Base-by-base conservation (phyloP, 2,329 filamentous ascomycete species). In the Sordariomycetes sp. region DNA sequence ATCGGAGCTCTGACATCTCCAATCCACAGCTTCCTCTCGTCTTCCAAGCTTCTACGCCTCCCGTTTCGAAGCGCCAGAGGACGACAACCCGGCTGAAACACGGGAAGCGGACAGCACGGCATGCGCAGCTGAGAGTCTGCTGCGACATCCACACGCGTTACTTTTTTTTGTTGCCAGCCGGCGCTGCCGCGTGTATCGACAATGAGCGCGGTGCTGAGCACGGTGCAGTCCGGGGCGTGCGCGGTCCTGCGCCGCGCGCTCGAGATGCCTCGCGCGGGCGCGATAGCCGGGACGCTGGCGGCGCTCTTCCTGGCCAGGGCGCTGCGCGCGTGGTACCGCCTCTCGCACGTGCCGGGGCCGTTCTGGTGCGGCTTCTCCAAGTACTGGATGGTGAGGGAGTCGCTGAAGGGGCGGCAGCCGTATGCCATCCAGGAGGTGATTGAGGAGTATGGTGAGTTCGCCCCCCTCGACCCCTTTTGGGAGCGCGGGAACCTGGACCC, bases 321-420 rank as follows among this genome's bases (percentile, higher is more conserved):
- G 20, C 22, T 55, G 11, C 54, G 37, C 22, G 35, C 37, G 10
- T 71, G 70, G 69, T 64, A 66, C 57, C 68, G 68, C 48, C 64
- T 72, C 24, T 69, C 65, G 8, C 68, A 72, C 57, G 59, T 72
- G 22, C 69, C 69, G 0, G 69, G 70, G 0, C 70, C 70, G 1
- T 68, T 68, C 58, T 64, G 65, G 61, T 67, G 67, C 11, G 64
- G 64, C 14, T 63, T 72, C 55, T 70, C 68, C 57, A 69, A 46
- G 25, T 55, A 7, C 20, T 55, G 54, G 54, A 55, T 71, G 25
- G 18, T 52, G n/a, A 35, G 28, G 32, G 14, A 51, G 28, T 35
- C 55, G 20, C 28, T 52, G 37, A 24, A 40, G 43, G 46, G 55
- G 14, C 2, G 20, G 18, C 18, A 35, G 11, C 55, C 43, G 2